phyloP scores from a whole-genome alignment of 352 stramenopile species.

The Phytophthora kernoviae region DNA sequence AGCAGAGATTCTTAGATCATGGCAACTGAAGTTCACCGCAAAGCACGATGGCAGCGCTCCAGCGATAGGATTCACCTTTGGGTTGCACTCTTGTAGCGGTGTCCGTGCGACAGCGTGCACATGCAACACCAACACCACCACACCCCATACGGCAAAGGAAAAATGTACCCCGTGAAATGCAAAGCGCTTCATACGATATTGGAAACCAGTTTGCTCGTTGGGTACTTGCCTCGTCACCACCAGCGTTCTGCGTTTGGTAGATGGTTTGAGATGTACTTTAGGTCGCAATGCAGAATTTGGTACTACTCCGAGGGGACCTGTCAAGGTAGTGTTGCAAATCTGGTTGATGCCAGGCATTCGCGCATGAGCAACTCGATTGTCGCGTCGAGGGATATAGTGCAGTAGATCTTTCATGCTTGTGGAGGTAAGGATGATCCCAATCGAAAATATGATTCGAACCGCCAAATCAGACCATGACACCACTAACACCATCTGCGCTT shows the following conservation, averaged over 20 bases:
- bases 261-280: background rate
- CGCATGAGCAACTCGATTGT: constrained; percentile 4
- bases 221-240: no score
- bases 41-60: constrained; percentile 34
- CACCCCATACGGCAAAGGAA: constrained; percentile 15
- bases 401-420: constrained; percentile 30
- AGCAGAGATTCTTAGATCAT: constrained; percentile 14
- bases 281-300: background rate
- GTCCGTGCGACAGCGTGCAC: constrained; percentile 18
- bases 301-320: no score
- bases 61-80: constrained; percentile 34
- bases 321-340: background rate
- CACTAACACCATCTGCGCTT: constrained; percentile 30
- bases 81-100: constrained; percentile 20
- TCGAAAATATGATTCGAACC: constrained; percentile 10
- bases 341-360: background rate
- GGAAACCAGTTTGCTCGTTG: no score
- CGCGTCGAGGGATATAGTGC: background rate
- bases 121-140: constrained; percentile 25
- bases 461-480: constrained; percentile 20
- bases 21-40: constrained; percentile 37
- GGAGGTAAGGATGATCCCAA: constrained; percentile 15
- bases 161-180: constrained; percentile 5
- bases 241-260: no score
- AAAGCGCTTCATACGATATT: no score